phyloP scores from a whole-genome alignment of 352 stramenopile species.

The Lagenidium giganteum region DNA sequence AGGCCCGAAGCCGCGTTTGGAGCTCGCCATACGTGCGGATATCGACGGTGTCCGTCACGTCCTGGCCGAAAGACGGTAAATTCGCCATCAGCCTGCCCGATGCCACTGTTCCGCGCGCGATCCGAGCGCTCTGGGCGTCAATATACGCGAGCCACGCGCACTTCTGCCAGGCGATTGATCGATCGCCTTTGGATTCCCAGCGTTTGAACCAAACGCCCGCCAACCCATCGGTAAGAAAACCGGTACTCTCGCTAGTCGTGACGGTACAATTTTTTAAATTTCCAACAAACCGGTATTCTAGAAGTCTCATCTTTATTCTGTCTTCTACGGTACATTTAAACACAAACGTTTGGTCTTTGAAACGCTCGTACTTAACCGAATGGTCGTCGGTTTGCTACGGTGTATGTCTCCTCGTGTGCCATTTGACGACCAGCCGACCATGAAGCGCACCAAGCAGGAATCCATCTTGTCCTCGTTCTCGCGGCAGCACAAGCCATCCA shows the following conservation, averaged over 20 bases:
- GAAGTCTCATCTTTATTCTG: too few relatives aligned
- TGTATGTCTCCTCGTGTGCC: too few relatives aligned
- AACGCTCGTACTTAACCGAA: too few relatives aligned
- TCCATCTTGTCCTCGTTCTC: constrained; percentile 20
- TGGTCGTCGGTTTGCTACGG: too few relatives aligned
- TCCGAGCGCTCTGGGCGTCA: neutral
- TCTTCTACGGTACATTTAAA: too few relatives aligned
- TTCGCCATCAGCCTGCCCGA: constrained; percentile 21
- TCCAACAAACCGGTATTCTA: too few relatives aligned
- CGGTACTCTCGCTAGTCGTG: constrained; percentile 2
- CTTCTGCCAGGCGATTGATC: too few relatives aligned
- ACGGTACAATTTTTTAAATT: constrained; percentile 1
- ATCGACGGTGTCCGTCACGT: constrained; percentile 30
- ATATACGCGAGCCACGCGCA: constrained; percentile 7
- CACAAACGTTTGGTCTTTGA: too few relatives aligned
- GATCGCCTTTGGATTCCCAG: too few relatives aligned
- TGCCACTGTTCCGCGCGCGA: neutral
- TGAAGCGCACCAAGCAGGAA: constrained; percentile 24
- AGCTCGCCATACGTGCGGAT: constrained; percentile 51
- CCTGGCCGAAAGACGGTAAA: constrained; percentile 25
- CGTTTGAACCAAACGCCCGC: constrained; percentile 4
- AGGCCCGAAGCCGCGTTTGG: constrained; percentile 44
- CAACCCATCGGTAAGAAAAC: constrained; percentile 5
- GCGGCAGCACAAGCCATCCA: constrained; percentile 21
- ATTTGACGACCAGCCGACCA: constrained; percentile 4